Evolutionary conservation across 2,329 filamentous ascomycete species (phyloP).

Genomic region (Penicillium sp.): DNA sequence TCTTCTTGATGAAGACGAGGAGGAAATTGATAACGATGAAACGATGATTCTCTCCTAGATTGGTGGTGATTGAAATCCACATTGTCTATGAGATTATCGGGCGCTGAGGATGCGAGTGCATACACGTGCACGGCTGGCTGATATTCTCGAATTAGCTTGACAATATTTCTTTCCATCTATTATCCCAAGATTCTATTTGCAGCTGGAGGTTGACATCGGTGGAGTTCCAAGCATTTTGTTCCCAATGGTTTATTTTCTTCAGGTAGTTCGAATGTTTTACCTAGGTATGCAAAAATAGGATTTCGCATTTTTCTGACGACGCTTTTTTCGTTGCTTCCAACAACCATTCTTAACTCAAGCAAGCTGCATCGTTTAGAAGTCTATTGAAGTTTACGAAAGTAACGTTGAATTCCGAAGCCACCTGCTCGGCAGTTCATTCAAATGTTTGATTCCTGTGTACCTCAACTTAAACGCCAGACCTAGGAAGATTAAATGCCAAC

Average conservation of each 20-base stretch:
- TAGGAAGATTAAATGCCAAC: no score
- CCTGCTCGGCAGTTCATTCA: no score
- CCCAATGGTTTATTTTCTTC: constrained; percentile 7
- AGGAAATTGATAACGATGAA: constrained; percentile 35
- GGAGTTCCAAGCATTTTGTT: constrained; percentile 13
- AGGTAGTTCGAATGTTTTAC: constrained; percentile 14
- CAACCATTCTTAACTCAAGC: no score
- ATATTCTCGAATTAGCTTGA: background rate
- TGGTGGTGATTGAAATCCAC: background rate
- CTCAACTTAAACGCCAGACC: no score
- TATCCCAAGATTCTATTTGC: constrained; percentile 1
- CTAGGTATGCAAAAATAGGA: constrained; percentile 20
- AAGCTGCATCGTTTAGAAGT: no score
- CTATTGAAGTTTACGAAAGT: no score
- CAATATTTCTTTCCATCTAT: constrained; percentile 3
- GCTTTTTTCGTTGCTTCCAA: no score
- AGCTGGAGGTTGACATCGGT: constrained; percentile 14
- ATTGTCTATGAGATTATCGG: background rate
- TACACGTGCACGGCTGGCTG: background rate
- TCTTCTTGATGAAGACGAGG: constrained; percentile 30
- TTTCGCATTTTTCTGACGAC: constrained; percentile 1
- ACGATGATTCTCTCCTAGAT: constrained; percentile 35
- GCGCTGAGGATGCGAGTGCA: background rate
- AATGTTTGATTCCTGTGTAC: no score
- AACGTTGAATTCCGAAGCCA: no score